A percentile compares a stretch with the other conserved stretches of the same genome.
These are phyloP conservation scores for Sporothrix mexicana DNA, from an alignment of 2,329 filamentous ascomycete genomes.

Conservation along the genomic window DNA sequence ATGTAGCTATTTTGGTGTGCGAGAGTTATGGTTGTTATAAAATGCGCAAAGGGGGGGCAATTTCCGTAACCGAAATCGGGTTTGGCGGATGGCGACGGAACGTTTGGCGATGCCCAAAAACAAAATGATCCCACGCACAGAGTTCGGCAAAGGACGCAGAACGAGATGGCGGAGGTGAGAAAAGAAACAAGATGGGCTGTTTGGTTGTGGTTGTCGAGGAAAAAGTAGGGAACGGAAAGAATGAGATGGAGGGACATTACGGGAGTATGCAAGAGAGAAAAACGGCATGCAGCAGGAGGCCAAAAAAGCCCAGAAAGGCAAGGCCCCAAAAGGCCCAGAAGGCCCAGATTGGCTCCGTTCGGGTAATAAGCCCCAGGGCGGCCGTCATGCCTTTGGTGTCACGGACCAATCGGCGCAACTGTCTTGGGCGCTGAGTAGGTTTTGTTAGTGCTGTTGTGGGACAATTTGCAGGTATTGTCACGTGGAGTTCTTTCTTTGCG, in stretches of 20 bases:
- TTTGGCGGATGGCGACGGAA: neutral
- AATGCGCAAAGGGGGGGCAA: neutral
- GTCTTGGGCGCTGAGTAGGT: conserved; percentile 23
- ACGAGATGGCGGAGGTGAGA: neutral
- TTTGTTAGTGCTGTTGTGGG: neutral
- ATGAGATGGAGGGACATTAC: neutral
- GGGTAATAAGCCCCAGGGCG: conserved; percentile 32
- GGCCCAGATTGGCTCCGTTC: neutral
- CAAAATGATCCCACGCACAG: neutral
- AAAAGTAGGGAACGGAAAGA: neutral
- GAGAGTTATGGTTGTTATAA: neutral
- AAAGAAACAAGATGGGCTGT: neutral
- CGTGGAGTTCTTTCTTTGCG: neutral
- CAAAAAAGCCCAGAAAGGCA: conserved; percentile 30
- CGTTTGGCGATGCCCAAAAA: conserved; percentile 1
- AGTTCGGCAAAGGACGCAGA: conserved; percentile 3
- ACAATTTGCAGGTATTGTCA: neutral
- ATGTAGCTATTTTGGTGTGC: conserved; percentile 22
- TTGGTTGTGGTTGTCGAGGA: conserved; percentile 16
- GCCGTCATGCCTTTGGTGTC: conserved; percentile 2
- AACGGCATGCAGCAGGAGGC: conserved; percentile 30
- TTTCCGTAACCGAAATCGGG: neutral
- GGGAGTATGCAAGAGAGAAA: conserved; percentile 21
- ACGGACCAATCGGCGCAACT: conserved; percentile 22
- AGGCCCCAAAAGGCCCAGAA: conserved; percentile 31